These are phyloP conservation scores for Zasmidium cellare DNA, from an alignment of 2,329 filamentous ascomycete species.

Conservation along the genomic window DNA sequence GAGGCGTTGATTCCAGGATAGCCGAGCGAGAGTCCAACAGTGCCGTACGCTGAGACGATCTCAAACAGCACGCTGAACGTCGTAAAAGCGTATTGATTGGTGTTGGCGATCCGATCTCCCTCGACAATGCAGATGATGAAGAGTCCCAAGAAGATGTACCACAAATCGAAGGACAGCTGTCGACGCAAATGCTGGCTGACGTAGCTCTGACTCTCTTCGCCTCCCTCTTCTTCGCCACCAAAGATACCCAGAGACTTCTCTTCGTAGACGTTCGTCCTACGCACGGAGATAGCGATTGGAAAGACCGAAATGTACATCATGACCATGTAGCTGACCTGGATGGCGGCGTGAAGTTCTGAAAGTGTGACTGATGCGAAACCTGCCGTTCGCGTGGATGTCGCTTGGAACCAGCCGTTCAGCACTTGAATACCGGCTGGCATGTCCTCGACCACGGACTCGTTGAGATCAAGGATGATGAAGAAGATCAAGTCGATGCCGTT, in stretches of 20 bases:
- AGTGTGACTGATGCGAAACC: conserved; percentile 84
- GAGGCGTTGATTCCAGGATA: conserved; percentile 74
- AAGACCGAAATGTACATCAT: conserved; percentile 99
- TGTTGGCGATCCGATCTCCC: conserved; percentile 66
- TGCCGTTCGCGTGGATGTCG: conserved; percentile 83
- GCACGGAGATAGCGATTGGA: conserved; percentile 92
- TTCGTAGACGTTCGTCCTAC: conserved; percentile 93
- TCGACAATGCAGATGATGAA: conserved; percentile 93
- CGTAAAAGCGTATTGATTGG: conserved; percentile 54
- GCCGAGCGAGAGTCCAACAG: conserved; percentile 86
- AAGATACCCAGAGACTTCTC: conserved; percentile 82
- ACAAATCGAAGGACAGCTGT: conserved; percentile 94
- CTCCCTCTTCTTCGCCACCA: conserved; percentile 50
- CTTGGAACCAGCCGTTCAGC: conserved; percentile 86
- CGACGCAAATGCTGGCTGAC: conserved; percentile 87
- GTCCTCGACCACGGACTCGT: conserved; percentile 66
- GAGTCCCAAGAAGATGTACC: conserved; percentile 92
- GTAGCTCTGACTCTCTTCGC: conserved; percentile 70
- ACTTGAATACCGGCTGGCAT: conserved; percentile 74
- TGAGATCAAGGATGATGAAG: conserved; percentile 87
- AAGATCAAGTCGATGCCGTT: conserved; percentile 86
- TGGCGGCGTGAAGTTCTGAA: conserved; percentile 76
- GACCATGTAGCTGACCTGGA: conserved; percentile 90
- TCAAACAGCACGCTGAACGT: conserved; percentile 70
- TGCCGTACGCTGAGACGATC: conserved; percentile 88